Conservation (phyloP, 768 basidiomycete species). For the Lanmaoa pseudosensibilis region DNA sequence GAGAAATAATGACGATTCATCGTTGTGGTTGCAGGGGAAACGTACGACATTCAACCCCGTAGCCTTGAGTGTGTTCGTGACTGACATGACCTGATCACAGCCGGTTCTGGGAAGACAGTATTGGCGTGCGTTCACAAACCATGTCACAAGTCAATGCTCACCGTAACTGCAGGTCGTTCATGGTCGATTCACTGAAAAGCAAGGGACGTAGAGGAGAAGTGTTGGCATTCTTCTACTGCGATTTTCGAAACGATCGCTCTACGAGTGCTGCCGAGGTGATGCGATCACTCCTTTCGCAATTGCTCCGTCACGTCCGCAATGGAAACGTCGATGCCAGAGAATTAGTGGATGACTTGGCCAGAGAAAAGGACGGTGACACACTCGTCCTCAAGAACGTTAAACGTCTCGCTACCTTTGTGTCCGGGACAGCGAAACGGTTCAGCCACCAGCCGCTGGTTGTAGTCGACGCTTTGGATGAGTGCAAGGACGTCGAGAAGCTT, state of each 20-base stretch:
- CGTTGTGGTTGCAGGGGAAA: constrained; percentile 22
- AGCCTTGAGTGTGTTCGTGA: too few relatives aligned
- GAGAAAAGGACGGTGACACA: not conserved
- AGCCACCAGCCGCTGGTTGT: constrained; percentile 7
- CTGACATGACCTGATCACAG: not conserved
- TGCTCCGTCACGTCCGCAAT: constrained; percentile 4
- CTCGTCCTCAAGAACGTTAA: constrained; percentile 1
- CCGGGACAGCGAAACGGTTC: not conserved
- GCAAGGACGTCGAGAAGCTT: constrained; percentile 6
- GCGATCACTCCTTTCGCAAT: constrained; percentile 18
- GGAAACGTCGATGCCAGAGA: not conserved
- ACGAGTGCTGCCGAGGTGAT: constrained; percentile 7
- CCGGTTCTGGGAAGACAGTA: constrained; percentile 21
- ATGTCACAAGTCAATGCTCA: not conserved
- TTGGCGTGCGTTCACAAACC: constrained; percentile 9
- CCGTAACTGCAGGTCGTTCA: not conserved
- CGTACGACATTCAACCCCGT: not conserved
- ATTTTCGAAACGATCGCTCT: constrained; percentile 8
- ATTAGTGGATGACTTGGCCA: not conserved
- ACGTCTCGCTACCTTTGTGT: constrained; percentile 4
- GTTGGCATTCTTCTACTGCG: constrained; percentile 20
- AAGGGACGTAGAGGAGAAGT: not conserved
- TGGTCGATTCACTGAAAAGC: constrained; percentile 4
- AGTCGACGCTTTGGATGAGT: constrained; percentile 26
- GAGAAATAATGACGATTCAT: not conserved